Percentiles rank a stretch among this genome's conserved stretches.
Evolutionary conservation across 2,329 filamentous ascomycete genomes (phyloP).

Genomic region (Colletotrichum sp.): DNA sequence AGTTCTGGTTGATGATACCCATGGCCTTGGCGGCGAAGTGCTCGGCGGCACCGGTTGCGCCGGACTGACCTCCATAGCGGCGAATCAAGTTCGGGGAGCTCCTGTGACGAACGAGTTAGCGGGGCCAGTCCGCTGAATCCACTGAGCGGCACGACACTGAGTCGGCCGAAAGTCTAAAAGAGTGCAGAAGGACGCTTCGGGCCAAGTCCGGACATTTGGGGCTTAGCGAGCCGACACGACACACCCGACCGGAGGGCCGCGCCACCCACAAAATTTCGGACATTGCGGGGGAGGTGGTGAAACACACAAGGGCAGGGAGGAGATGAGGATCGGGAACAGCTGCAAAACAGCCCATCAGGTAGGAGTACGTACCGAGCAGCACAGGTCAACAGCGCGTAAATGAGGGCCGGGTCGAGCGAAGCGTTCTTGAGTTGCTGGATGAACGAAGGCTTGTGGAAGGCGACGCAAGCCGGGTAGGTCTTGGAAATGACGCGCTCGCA

Average conservation of each 20-base stretch:
- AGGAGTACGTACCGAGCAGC: conserved; percentile 58
- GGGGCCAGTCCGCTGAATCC: background rate
- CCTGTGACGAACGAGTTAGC: conserved; percentile 34
- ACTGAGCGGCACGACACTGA: background rate
- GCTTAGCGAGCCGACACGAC: conserved; percentile 8
- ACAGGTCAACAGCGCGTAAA: conserved; percentile 63
- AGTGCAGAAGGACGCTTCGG: background rate
- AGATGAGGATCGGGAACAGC: conserved; percentile 18
- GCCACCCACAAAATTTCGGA: conserved; percentile 19
- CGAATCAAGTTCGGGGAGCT: conserved; percentile 62
- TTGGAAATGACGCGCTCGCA: conserved; percentile 67
- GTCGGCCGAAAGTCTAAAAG: conserved; percentile 8
- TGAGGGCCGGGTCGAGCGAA: conserved; percentile 59
- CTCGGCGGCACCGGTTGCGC: conserved; percentile 59
- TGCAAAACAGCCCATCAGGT: background rate
- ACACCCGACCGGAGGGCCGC: conserved; percentile 18
- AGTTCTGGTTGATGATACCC: conserved; percentile 59
- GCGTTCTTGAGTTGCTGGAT: conserved; percentile 64
- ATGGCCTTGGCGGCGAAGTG: conserved; percentile 65
- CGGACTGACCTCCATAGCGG: conserved; percentile 59
- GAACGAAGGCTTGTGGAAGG: conserved; percentile 68
- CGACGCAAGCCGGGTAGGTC: conserved; percentile 65
- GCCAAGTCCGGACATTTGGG: conserved; percentile 13
- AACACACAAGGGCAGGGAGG: conserved; percentile 25
- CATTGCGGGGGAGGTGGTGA: conserved; percentile 25